Evolutionary conservation across 2,329 filamentous ascomycete genomes (phyloP).

Genomic region (Tothia fuscella): DNA sequence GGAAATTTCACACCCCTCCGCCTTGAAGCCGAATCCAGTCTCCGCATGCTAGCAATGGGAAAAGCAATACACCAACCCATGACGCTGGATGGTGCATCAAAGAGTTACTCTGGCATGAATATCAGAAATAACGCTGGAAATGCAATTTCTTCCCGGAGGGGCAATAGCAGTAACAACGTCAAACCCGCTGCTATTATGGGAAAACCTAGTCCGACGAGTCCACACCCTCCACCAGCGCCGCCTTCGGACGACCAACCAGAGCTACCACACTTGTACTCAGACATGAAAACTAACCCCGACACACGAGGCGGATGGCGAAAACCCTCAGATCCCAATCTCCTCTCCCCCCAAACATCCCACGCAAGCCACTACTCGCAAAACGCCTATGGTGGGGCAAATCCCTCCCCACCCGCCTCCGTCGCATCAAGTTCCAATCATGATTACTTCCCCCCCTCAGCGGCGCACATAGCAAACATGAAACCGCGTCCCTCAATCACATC

Average conservation of each 20-base stretch:
- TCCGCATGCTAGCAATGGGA: constrained; percentile 52
- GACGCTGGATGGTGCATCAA: constrained; percentile 24
- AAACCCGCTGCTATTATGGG: background rate
- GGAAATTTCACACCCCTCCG: constrained; percentile 50
- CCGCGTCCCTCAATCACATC: constrained; percentile 18
- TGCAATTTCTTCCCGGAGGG: background rate
- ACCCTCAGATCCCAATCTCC: background rate
- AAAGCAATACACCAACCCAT: constrained; percentile 51
- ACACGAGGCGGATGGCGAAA: background rate
- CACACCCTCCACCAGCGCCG: background rate
- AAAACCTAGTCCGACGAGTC: background rate
- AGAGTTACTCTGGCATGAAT: constrained; percentile 5
- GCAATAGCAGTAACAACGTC: background rate
- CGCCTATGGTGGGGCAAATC: background rate
- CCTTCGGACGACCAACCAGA: background rate
- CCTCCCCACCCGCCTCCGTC: background rate
- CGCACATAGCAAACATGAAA: constrained; percentile 28
- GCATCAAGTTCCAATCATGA: too few species aligned
- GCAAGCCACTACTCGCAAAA: background rate
- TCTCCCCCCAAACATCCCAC: too few species aligned
- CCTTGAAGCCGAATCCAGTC: constrained; percentile 50
- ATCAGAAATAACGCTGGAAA: constrained; percentile 30
- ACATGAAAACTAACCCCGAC: too few species aligned
- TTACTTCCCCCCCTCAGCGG: constrained; percentile 10
- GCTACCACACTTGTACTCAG: background rate